These are phyloP conservation scores for Exobasidium cylindrosporum DNA, from an alignment of 1,284 basidiomycete species.

Conservation along the genomic window DNA sequence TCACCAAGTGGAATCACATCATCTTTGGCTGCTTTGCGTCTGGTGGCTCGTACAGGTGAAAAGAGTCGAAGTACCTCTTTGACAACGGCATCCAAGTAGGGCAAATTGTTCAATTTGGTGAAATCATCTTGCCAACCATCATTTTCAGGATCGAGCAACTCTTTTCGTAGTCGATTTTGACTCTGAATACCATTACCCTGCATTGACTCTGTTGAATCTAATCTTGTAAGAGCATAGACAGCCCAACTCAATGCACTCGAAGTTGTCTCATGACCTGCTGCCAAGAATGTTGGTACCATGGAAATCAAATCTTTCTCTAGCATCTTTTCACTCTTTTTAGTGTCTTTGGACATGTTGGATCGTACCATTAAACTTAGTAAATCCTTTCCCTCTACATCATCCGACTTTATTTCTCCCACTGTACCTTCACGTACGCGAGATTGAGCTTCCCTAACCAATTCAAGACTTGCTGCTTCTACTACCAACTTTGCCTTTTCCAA, in stretches of 20 bases:
- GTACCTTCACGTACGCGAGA: too few species aligned
- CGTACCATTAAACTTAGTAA: neutral
- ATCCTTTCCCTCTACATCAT: slow-evolving; percentile 1
- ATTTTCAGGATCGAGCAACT: neutral
- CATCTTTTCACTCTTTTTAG: neutral
- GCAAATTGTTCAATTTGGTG: neutral
- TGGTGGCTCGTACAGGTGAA: neutral
- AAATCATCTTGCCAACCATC: slow-evolving; percentile 6
- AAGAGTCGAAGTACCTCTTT: slow-evolving; percentile 1
- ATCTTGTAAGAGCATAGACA: neutral
- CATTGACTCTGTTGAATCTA: too few species aligned
- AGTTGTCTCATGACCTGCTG: neutral
- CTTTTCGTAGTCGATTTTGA: neutral
- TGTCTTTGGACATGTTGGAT: neutral
- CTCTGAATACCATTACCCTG: neutral
- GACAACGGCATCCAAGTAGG: neutral
- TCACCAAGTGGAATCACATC: neutral
- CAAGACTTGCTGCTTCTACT: neutral
- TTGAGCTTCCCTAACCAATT: neutral
- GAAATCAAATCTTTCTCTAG: neutral
- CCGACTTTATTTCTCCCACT: neutral
- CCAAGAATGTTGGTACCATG: neutral
- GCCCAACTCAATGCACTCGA: neutral
- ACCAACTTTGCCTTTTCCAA: neutral
- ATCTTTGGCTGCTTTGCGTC: neutral